Evolutionary conservation across 257 asterid genomes (phyloP).

Genomic region (Galeopsis tetrahit): DNA sequence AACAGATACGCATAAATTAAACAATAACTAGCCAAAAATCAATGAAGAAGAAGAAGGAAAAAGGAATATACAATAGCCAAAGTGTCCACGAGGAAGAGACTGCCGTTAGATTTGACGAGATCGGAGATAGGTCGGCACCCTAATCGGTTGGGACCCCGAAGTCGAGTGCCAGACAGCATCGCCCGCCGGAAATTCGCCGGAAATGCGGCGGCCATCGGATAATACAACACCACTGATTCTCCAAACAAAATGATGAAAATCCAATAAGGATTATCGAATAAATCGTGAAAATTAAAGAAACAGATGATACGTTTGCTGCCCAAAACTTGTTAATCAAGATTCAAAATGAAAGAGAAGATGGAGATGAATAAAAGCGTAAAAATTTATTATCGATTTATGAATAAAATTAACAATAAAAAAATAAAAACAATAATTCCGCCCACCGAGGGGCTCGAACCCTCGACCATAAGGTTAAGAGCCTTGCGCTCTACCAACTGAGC

Average conservation of each 20-base stretch:
- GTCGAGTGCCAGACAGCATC: slow-evolving; percentile 32
- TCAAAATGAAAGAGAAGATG: no score
- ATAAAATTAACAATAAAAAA: no score
- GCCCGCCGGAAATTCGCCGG: slow-evolving; percentile 48
- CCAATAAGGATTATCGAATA: no score
- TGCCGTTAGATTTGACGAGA: slow-evolving; percentile 46
- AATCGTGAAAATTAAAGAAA: no score
- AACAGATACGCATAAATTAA: background rate
- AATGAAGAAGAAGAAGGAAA: slow-evolving; percentile 1
- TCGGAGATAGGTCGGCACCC: slow-evolving; percentile 54
- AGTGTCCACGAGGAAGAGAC: slow-evolving; percentile 84
- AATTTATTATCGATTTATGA: no score
- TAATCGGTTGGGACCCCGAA: slow-evolving; percentile 29
- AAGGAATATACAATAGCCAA: slow-evolving; percentile 43
- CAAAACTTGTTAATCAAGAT: no score
- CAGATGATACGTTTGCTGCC: no score
- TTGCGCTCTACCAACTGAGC: no score
- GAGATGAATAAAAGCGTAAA: no score
- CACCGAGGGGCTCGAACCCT: no score
- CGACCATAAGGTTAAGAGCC: no score
- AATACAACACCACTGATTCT: background rate
- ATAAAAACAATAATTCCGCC: no score
- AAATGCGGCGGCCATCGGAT: slow-evolving; percentile 59
- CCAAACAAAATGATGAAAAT: background rate
- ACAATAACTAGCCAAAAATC: background rate